Evolutionary conservation across 2,329 filamentous ascomycete species (phyloP), one percentile per base, ranked within the genome.

Genomic region (Ascochyta clinopodiicola): DNA sequence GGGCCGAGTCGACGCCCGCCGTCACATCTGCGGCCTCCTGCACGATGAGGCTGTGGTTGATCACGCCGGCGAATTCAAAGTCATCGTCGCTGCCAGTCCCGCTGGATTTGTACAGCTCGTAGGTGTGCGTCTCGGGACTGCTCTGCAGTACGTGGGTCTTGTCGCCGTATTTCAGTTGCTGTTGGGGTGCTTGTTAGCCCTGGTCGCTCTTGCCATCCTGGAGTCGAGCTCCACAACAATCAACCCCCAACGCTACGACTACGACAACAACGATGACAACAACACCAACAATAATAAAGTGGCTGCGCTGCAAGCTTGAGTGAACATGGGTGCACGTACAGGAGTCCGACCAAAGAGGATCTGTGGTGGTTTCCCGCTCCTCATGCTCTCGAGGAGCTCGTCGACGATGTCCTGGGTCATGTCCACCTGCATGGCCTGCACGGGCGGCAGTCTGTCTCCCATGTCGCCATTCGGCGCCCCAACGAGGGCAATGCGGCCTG

Each of bases 81-180:
- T 78, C 72, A 53, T 78, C 72, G 50, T 78, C 74, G 61, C 58
- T 51, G 51, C 73, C 71, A 58, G 70, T 63, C 48, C 76, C 70
- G 61, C 74, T 76, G 53, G 76, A 69, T 43, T 69, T 72, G 76
- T 87, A 88, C 57, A 88, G 73, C 73, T 88, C 86, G 61, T 82
- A 82, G 56, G 80, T 80, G 65, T 82, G 80, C 36, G 77, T 78
- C 68, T 86, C 83, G 56, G 82, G 70, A 54, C 75, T 79, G 61
- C 83, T 78, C 56, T 81, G 79, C 64, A 88, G 79, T 29, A 80
- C 75, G 58, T 85, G 80, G 29, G 80, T 80, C 68, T 84, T 84
- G 70, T 81, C 81, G 61, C 82, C 84, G 65, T 82, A 83, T 64
- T 82, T 81, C 57, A 88, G 79, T 70, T 81, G 81, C 74, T 84